A percentile compares a stretch with the other conserved stretches of the same genome.
These are phyloP conservation scores for Tetraselmis chui DNA, from an alignment of 139 green algal genomes.

Conservation along the genomic window DNA sequence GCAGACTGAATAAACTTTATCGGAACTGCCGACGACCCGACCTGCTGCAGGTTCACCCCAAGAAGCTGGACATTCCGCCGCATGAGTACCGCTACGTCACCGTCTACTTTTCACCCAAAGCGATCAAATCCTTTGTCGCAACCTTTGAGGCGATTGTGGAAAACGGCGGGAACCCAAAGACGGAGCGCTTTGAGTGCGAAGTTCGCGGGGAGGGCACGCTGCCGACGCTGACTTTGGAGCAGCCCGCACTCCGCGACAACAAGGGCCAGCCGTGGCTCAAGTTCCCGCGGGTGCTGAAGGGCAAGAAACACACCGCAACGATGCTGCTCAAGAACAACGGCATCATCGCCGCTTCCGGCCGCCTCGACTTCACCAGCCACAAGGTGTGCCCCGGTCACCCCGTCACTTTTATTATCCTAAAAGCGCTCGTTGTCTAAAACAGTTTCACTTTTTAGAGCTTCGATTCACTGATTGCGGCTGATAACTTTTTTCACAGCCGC, in stretches of 20 bases:
- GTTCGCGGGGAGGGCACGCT: slow-evolving; percentile 66
- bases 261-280: slow-evolving; percentile 33
- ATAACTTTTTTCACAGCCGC: too few relatives aligned
- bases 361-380: slow-evolving; percentile 36
- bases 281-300: slow-evolving; percentile 54
- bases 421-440: too few relatives aligned
- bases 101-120: slow-evolving; percentile 48
- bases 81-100: slow-evolving; percentile 39
- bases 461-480: too few relatives aligned
- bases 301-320: slow-evolving; percentile 26
- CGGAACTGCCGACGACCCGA: too few relatives aligned
- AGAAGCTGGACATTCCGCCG: slow-evolving; percentile 26
- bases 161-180: slow-evolving; percentile 48
- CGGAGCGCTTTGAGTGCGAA: slow-evolving; percentile 59
- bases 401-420: too few relatives aligned
- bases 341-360: slow-evolving; percentile 42
- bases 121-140: slow-evolving; percentile 56
- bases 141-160: slow-evolving; percentile 62
- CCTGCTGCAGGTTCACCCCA: slow-evolving; percentile 31
- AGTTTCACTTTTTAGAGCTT: too few relatives aligned
- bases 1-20: too few relatives aligned
- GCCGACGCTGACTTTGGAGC: slow-evolving; percentile 53
- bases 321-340: slow-evolving; percentile 68
- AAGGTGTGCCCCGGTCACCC: not conserved
- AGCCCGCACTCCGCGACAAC: slow-evolving; percentile 28